Conservation (phyloP, 1,139 yeast genomes). For the Protomyces inundatus region DNA sequence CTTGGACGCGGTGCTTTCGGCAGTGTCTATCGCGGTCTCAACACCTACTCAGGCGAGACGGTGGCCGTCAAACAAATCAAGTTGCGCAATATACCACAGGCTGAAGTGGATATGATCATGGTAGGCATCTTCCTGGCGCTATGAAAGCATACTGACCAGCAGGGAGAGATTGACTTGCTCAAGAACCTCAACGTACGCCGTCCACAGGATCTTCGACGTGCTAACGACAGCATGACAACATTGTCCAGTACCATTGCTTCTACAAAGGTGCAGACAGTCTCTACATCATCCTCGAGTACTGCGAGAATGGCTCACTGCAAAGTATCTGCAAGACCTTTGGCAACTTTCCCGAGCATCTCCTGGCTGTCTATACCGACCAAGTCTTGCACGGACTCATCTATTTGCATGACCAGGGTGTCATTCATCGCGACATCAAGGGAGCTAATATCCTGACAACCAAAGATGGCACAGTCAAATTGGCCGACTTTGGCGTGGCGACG, state of each 20-base stretch:
- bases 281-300: constrained; percentile 72
- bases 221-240: constrained; percentile 57
- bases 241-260: constrained; percentile 86
- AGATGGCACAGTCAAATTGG: constrained; percentile 58
- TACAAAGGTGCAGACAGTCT: constrained; percentile 62
- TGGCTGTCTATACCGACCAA: constrained; percentile 59
- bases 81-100: constrained; percentile 43
- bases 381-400: constrained; percentile 68
- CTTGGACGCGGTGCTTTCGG: constrained; percentile 81
- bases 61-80: constrained; percentile 83
- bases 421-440: constrained; percentile 74
- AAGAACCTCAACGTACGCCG: constrained; percentile 73
- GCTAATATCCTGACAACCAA: constrained; percentile 65
- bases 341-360: constrained; percentile 53
- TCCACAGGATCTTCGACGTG: constrained; percentile 40
- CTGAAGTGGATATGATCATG: constrained; percentile 37
- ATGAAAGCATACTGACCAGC: constrained; percentile 35
- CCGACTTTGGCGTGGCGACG: constrained; percentile 77
- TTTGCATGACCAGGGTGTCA: constrained; percentile 65
- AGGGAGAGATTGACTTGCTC: constrained; percentile 50
- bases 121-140: background rate
- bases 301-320: constrained; percentile 81
- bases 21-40: constrained; percentile 62
- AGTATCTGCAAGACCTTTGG: constrained; percentile 57
- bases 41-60: constrained; percentile 57